Base-by-base conservation (phyloP, 2,329 filamentous ascomycete genomes). In the Colletotrichum tanaceti region DNA sequence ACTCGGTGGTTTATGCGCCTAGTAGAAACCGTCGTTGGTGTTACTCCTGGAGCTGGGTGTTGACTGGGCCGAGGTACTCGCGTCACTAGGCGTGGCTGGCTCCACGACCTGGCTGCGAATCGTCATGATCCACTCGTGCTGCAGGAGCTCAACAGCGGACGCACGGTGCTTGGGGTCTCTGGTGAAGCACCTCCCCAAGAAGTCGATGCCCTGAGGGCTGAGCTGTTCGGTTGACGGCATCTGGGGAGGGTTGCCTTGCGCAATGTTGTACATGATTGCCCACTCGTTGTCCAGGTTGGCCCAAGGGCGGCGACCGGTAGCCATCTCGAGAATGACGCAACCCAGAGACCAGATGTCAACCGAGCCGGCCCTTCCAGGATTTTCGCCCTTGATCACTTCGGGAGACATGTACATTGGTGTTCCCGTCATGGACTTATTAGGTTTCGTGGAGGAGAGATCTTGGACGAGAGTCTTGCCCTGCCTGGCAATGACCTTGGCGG, bases 361-460 rank as follows among this genome's bases (percentile, higher is more conserved):
- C 3, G 94, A 91, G 46, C 94, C 95, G 67, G 94, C 91, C 72
- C 93, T 91, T 63, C 92, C 92, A 14, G 90, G 84, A 77, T 90
- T 90, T 72, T 94, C 91, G 65, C 96, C 96, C 75, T 94, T 97
- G 83, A 99, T 98, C 47, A 98, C 93, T 83, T 99, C 96, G 5
- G 96, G 96, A 7, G 96, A 98, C 96, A 99, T 99, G 85, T 99
- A 99, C 96, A 99, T 99, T 3, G 96, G 96, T 13, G 96, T 99
- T 73, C 96, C 96, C 22, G 94, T 97, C 90, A 98, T 98, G 43
- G 93, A 96, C 77, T 94, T 92, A 79, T 97, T 94, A 57, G 91
- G 87, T 74, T 88, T 85, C 35, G 86, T 83, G 44, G 87, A 85
- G 28, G 85, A 84, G 61, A 90, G 80, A 73, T 90, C 87, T 50